Evolutionary conservation across 2,329 filamentous ascomycete species (phyloP).

Genomic region (Coniochaeta sp.): DNA sequence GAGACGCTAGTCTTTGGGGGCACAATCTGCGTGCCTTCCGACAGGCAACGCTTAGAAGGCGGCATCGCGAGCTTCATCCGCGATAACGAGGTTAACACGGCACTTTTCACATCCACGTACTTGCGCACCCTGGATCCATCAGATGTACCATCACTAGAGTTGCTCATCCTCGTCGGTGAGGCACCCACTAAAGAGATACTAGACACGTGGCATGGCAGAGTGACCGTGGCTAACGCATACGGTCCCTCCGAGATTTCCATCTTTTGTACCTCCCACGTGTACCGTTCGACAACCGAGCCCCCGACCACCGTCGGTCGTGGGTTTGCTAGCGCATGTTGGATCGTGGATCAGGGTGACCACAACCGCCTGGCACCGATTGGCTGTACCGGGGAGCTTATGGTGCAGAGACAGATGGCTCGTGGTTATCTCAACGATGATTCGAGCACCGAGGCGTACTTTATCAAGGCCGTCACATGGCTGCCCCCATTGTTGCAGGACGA

Average conservation of each 20-base stretch:
- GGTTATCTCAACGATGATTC: slow-evolving; percentile 15
- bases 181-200: slow-evolving; percentile 41
- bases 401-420: slow-evolving; percentile 36
- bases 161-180: slow-evolving; percentile 30
- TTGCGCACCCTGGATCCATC: slow-evolving; percentile 1
- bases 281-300: neutral
- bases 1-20: slow-evolving; percentile 5
- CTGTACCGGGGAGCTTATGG: slow-evolving; percentile 19
- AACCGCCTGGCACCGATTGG: slow-evolving; percentile 13
- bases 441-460: too few relatives aligned
- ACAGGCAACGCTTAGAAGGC: slow-evolving; percentile 6
- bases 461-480: neutral
- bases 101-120: neutral
- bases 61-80: neutral
- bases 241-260: slow-evolving; percentile 35
- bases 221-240: slow-evolving; percentile 39
- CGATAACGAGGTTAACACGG: neutral
- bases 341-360: slow-evolving; percentile 9
- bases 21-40: slow-evolving; percentile 8
- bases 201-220: slow-evolving; percentile 32
- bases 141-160: slow-evolving; percentile 5
- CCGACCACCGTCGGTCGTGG: neutral
- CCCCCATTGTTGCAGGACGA: too few relatives aligned
- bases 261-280: neutral
- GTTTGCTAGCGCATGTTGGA: slow-evolving; percentile 2